Evolutionary conservation across 2,329 filamentous ascomycete genomes (phyloP).

Genomic region (Chalaropsis thielavioides): DNA sequence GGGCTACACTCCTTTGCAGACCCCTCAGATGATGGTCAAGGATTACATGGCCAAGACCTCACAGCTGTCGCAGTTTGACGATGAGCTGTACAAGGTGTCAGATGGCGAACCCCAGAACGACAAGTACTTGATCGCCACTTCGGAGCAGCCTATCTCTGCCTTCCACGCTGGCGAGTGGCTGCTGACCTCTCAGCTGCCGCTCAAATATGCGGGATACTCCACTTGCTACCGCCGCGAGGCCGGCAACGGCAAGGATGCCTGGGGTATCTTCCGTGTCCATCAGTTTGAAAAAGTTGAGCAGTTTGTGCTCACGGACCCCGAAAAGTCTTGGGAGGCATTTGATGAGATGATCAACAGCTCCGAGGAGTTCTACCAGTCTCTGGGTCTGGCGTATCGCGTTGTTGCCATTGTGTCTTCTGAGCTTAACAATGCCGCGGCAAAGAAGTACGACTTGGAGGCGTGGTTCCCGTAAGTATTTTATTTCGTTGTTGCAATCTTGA

Average conservation of each 20-base stretch:
- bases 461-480: constrained; percentile 63
- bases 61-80: constrained; percentile 92
- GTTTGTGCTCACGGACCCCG: constrained; percentile 67
- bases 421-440: constrained; percentile 59
- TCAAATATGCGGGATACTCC: constrained; percentile 84
- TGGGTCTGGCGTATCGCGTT: constrained; percentile 79
- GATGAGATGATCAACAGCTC: constrained; percentile 83
- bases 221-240: constrained; percentile 96
- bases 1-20: constrained; percentile 70
- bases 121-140: constrained; percentile 67
- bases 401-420: constrained; percentile 94
- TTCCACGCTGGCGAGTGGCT: constrained; percentile 93
- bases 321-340: constrained; percentile 85
- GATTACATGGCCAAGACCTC: constrained; percentile 97
- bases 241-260: constrained; percentile 75
- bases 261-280: constrained; percentile 96
- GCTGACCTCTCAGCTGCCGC: constrained; percentile 66
- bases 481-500: background rate
- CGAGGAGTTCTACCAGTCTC: constrained; percentile 87
- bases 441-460: constrained; percentile 93
- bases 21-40: constrained; percentile 87
- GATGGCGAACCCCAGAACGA: constrained; percentile 76
- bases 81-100: constrained; percentile 94
- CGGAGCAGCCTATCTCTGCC: constrained; percentile 87
- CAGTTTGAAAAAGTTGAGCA: constrained; percentile 94